Evolutionary conservation across 108 stramenopile species (phyloP), one percentile per base, ranked within the genome.

Genomic region (Cyclostephanos invisitatus): DNA sequence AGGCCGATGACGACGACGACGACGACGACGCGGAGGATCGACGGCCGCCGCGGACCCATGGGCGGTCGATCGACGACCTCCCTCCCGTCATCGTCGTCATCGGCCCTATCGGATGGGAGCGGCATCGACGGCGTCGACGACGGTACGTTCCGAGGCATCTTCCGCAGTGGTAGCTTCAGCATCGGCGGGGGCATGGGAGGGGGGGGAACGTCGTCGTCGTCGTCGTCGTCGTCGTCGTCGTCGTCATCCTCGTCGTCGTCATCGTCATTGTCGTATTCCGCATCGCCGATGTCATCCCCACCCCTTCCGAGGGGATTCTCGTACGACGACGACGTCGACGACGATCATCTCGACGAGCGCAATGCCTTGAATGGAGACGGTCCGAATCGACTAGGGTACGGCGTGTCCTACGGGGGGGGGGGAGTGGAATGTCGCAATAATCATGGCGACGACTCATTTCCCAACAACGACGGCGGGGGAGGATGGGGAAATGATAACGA

Each of bases 401-500:
- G 44, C 14, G 44, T 46, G 44, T 46, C 44, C 14, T 46, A 46
- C 44, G 44, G 44, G 32, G 32, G 32, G 32, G 32, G 32, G n/a
- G n/a, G n/a, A n/a, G n/a, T n/a, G 1, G 40, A 42, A 15, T 46
- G 17, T 15, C 44, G 44, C 44, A 40, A 40, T n/a, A n/a, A n/a
- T n/a, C n/a, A n/a, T n/a, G n/a, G n/a, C 40, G 40, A 1, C 40
- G 9, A 40, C 40, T 8, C 40, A 3, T 1, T 0, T 40, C 4
- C 4, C 11, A 8, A 8, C 40, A 46, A 46, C 15, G 44, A 2
- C 12, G 44, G 3, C 3, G 44, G 44, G 12, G 40, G 40, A 42
- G 40, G 40, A 42, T 8, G 40, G 12, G 40, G 20, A 24, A 58
- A 65, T 38, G 60, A 68, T 25, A 63, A 67, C 32, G 67, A 73